Evolutionary conservation across 305 asterid genomes (phyloP), one percentile per base, ranked within the genome.

Genomic region (Solanum hybrid): DNA sequence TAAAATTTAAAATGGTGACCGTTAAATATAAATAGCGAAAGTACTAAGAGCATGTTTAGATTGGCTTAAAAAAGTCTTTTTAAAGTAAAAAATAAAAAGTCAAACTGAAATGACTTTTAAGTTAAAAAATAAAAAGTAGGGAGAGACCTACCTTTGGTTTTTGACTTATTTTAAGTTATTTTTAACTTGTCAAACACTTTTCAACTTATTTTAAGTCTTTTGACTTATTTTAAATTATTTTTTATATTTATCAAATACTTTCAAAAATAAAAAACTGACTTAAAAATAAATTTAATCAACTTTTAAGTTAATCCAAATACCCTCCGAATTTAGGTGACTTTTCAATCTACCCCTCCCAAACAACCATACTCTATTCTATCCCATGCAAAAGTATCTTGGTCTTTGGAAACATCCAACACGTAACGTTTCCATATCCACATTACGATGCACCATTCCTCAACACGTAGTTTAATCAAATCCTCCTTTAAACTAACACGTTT

Each of bases 21-120:
- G 0, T 5, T 5, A 46, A 46, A 14, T 46, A 14, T 14, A 46
- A 14, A 46, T 14, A 46, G 64, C 1, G 22, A 5, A 46, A 46
- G 3, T 46, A 14, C 8, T 46, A 14, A 46, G 3, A 2, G 0
- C 2, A 0, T 0, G 2, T 42, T 42, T 42, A 5, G 0, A 38
- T 38, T 38, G 46, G 2, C 46, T 38, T 38, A 38, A 38, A 38
- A 38, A 38, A 10, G 46, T 38, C 1, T 38, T 38, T 38, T 38
- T 38, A 10, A 38, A 10, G 4, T 38, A 0, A 38, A 38, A 38
- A 37, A 37, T 10, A 38, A 38, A 38, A 38, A 32, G 46, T 38
- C 46, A 38, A 38, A 38, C 5, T 38, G 46, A 38, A 38, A 38
- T 38, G 2, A 3, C 13, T 38, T 38, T 38, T 10, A 38, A 38